Percentiles rank a stretch among this genome's conserved stretches.
These are phyloP conservation scores for Candida saitoana DNA, from an alignment of 805 yeast species.

Conservation along the genomic window DNA sequence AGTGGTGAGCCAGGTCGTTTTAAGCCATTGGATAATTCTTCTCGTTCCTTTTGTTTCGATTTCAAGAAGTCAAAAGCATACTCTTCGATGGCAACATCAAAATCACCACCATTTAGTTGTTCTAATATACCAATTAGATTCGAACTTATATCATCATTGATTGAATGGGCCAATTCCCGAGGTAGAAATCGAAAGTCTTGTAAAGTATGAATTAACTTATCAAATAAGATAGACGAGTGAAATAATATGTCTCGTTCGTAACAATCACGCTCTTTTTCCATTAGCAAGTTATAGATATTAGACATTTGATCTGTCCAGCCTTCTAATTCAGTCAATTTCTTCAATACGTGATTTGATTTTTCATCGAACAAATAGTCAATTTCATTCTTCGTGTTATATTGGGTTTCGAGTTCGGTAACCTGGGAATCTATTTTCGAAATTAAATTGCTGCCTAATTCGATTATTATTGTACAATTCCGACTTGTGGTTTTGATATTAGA, in stretches of 20 bases:
- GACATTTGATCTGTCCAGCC: slow-evolving; percentile 52
- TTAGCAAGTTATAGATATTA: slow-evolving; percentile 34
- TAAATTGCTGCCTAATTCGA: slow-evolving; percentile 29
- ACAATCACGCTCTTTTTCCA: slow-evolving; percentile 42
- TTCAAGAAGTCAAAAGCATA: slow-evolving; percentile 26
- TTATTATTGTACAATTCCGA: slow-evolving; percentile 5
- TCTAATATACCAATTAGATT: slow-evolving; percentile 13
- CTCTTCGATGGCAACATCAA: slow-evolving; percentile 30
- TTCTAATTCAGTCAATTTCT: slow-evolving; percentile 48
- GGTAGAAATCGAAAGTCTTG: slow-evolving; percentile 8
- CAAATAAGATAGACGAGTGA: slow-evolving; percentile 54
- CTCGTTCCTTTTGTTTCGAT: slow-evolving; percentile 14
- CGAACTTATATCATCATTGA: slow-evolving; percentile 1
- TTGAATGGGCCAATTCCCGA: slow-evolving; percentile 1
- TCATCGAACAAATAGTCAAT: slow-evolving; percentile 48
- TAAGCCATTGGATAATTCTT: slow-evolving; percentile 5
- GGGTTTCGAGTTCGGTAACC: slow-evolving; percentile 48
- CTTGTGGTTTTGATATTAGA: not conserved
- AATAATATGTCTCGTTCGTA: slow-evolving; percentile 53
- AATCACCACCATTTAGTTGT: slow-evolving; percentile 29
- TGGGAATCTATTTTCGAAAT: slow-evolving; percentile 36
- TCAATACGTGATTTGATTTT: slow-evolving; percentile 43
- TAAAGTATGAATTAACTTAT: slow-evolving; percentile 36
- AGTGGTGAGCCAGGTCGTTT: slow-evolving; percentile 21
- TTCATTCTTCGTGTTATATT: slow-evolving; percentile 47